A percentile compares a stretch with the other conserved stretches of the same genome.
Conservation (phyloP, 495 filamentous ascomycete species). For the Pseudevernia furfuracea region DNA sequence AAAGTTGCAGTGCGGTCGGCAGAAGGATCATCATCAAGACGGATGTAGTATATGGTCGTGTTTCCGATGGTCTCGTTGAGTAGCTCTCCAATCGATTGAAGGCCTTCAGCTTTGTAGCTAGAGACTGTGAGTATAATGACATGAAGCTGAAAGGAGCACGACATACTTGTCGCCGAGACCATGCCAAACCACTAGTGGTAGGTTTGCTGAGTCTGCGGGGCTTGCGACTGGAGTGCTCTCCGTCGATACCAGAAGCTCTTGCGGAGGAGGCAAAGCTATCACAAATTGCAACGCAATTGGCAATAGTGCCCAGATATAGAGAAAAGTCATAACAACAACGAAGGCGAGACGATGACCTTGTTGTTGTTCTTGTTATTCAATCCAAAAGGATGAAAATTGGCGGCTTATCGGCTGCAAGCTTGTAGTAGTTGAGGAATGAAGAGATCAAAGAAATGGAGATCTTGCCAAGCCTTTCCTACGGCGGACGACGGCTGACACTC, state of each 20-base stretch:
- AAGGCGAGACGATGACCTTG: too few species aligned
- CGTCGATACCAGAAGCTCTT: constrained; percentile 13
- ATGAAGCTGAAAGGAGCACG: neutral
- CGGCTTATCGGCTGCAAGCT: too few species aligned
- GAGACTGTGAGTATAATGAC: constrained; percentile 34
- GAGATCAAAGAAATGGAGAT: neutral
- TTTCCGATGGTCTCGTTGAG: constrained; percentile 68
- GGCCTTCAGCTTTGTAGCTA: constrained; percentile 66
- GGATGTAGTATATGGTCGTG: constrained; percentile 76
- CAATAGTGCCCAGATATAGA: neutral
- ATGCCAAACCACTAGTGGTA: constrained; percentile 89
- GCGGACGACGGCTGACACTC: too few species aligned
- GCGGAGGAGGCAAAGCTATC: constrained; percentile 15
- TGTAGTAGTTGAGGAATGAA: neutral
- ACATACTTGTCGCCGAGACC: constrained; percentile 54
- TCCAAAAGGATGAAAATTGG: too few species aligned
- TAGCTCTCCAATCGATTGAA: constrained; percentile 57
- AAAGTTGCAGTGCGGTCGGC: constrained; percentile 77
- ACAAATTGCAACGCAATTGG: neutral
- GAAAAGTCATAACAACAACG: neutral
- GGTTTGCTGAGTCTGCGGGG: constrained; percentile 6
- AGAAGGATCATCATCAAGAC: constrained; percentile 55
- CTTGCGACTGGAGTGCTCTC: neutral
- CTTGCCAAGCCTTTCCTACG: neutral
- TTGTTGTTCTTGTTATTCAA: too few species aligned